These are phyloP conservation scores for Bidens hawaiensis DNA, from an alignment of 140 eudicot species.

Conservation along the genomic window DNA sequence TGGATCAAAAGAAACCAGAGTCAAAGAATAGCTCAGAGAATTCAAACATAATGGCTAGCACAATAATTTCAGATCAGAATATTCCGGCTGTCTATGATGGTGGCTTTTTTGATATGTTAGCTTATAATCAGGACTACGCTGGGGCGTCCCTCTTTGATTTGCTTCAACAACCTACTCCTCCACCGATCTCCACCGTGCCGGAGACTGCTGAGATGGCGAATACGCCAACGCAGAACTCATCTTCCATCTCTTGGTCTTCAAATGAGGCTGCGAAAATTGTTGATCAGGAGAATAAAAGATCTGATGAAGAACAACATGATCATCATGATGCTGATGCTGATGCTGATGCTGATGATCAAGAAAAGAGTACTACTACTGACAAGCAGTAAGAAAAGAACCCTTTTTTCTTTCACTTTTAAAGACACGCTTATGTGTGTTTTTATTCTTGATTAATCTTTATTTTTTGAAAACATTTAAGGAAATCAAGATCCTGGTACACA, in stretches of 20 bases:
- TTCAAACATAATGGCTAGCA: conserved; percentile 29
- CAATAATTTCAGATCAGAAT: conserved; percentile 52
- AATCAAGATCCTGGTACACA: neutral
- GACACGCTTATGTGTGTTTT: neutral
- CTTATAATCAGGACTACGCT: conserved; percentile 36
- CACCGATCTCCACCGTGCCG: conserved; percentile 33
- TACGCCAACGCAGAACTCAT: conserved; percentile 53
- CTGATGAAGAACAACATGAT: conserved; percentile 31
- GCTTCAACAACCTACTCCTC: conserved; percentile 24
- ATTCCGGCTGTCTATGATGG: conserved; percentile 37
- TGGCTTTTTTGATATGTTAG: conserved; percentile 34
- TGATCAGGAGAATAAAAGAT: conserved; percentile 34
- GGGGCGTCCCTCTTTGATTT: conserved; percentile 39
- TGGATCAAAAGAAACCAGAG: conserved; percentile 49
- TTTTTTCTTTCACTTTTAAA: conserved; percentile 1
- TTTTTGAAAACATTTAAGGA: no score
- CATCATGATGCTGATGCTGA: conserved; percentile 35
- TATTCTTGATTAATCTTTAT: no score
- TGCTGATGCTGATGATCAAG: conserved; percentile 39
- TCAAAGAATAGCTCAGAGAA: conserved; percentile 8
- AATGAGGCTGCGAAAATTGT: conserved; percentile 52
- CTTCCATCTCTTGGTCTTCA: conserved; percentile 68
- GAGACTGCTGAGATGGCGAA: conserved; percentile 48
- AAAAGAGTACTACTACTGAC: conserved; percentile 42
- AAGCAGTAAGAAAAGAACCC: conserved; percentile 60